Evolutionary conservation across 1,139 yeast species (phyloP), one percentile per base, ranked within the genome.

Genomic region (Taphrina deformans): DNA sequence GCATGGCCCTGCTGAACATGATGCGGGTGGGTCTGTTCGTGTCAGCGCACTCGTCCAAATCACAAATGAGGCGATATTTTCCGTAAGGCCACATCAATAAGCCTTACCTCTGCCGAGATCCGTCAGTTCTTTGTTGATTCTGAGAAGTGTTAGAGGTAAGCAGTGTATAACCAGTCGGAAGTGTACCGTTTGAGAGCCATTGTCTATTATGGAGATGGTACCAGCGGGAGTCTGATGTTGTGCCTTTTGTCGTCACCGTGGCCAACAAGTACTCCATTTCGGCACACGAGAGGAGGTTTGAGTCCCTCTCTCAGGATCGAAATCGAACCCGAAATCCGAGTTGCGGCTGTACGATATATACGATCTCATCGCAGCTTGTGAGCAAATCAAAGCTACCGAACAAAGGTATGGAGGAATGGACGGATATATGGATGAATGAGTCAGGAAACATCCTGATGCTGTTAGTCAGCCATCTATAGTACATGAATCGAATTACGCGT

Each of bases 1-100:
- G 62, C 90, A 96, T 73, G 99, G 99, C 62, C 99, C 99, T 10
- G 99, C 99, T 48, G 98, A 91, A 79, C 99, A 95, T 61, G 97
- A 91, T 68, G 98, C 89, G 74, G 99, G 99, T 70, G 99, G 99
- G 77, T 93, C 99, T 83, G 27, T 31, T 12, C 24, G 35, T 16
- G 50, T 55, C 40, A 55, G 59, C 38, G 46, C 58, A 38, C 35
- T 38, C 48, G 27, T 44, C 12, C 26, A 9, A 10, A 10, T 7
- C 5, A 3, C n/a, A n/a, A 4, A 44, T 21, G 48, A 44, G 48
- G 48, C 48, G 48, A 44, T 44, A 41, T 5, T 3, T 44, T 31
- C 21, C 27, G 27, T 44, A 44, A 21, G 27, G 27, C 48, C 27
- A 44, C 27, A 18, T 10, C 18, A 23, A 16, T 6, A 38, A 38